A percentile compares a stretch with the other conserved stretches of the same genome.
phyloP scores from a whole-genome alignment of 345 rosid species.

The Erodium maritimum region DNA sequence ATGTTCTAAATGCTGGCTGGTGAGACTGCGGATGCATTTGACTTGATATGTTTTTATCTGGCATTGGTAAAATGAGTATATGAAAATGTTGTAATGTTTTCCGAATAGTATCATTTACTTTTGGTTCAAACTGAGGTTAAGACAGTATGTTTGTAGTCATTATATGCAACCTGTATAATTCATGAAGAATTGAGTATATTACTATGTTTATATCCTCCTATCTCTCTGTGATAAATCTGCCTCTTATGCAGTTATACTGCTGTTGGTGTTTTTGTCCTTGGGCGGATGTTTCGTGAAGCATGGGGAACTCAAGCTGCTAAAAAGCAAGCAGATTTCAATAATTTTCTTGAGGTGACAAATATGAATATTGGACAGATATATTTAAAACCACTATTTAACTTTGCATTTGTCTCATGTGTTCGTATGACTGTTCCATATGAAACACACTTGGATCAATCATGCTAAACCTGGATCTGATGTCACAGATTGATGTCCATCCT shows the following conservation, averaged over 20 bases:
- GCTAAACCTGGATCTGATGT: not conserved
- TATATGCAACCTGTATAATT: not conserved
- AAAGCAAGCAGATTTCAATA: slow-evolving; percentile 68
- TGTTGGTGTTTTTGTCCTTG: slow-evolving; percentile 95
- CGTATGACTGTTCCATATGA: not conserved
- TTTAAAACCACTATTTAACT: not conserved
- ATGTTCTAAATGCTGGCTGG: not conserved
- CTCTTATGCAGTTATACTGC: slow-evolving; percentile 62
- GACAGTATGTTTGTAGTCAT: not conserved
- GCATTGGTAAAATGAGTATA: not conserved
- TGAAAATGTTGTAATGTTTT: not conserved
- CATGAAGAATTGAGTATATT: not conserved
- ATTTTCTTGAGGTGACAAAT: slow-evolving; percentile 67
- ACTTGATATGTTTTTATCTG: not conserved
- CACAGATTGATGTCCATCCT: not conserved
- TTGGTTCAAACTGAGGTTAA: not conserved
- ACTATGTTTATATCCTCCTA: not conserved
- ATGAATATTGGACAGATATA: not conserved
- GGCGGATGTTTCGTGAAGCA: slow-evolving; percentile 71
- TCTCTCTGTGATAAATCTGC: not conserved
- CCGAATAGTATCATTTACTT: not conserved
- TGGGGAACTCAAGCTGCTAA: slow-evolving; percentile 71
- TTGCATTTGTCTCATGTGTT: not conserved
- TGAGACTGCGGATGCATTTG: not conserved
- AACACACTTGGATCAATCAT: not conserved